Percentiles rank a stretch among this genome's conserved stretches.
Evolutionary conservation across 306 rosid genomes (phyloP).

Genomic region (Vicia villosa): DNA sequence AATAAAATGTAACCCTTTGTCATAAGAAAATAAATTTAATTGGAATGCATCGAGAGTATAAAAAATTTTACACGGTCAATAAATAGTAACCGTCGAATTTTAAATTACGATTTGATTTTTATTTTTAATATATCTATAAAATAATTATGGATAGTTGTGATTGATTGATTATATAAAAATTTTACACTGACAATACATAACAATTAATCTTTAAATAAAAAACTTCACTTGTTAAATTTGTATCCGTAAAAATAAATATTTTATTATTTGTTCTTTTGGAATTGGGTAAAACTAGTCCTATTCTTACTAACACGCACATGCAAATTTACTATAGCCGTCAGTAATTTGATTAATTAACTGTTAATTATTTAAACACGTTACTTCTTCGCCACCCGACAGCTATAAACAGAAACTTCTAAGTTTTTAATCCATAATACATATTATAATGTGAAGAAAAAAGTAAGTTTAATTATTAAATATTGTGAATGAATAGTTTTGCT

Average conservation of each 20-base stretch:
- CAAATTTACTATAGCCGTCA: slow-evolving; percentile 1
- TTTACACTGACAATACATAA: no score
- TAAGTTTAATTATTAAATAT: slow-evolving; percentile 1
- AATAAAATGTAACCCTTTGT: no score
- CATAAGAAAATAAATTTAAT: no score
- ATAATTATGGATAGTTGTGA: no score
- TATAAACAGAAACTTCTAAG: slow-evolving; percentile 14
- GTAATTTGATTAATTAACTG: slow-evolving; percentile 16
- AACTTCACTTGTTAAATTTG: no score
- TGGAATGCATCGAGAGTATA: no score
- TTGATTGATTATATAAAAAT: no score
- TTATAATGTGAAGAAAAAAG: not conserved
- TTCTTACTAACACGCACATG: slow-evolving; percentile 20
- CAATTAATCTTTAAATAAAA: no score
- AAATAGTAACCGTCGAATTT: no score
- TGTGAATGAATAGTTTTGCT: slow-evolving; percentile 24
- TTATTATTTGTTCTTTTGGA: not conserved
- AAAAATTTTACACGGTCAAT: no score
- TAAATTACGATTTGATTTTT: no score
- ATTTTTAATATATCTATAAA: no score
- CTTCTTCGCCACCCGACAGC: not conserved
- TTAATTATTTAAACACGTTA: slow-evolving; percentile 28
- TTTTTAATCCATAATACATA: slow-evolving; percentile 2
- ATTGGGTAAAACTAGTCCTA: not conserved
- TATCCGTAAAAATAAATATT: not conserved